Base-by-base conservation (phyloP, 2,329 filamentous ascomycete species). In the Sarocladium kiliense region DNA sequence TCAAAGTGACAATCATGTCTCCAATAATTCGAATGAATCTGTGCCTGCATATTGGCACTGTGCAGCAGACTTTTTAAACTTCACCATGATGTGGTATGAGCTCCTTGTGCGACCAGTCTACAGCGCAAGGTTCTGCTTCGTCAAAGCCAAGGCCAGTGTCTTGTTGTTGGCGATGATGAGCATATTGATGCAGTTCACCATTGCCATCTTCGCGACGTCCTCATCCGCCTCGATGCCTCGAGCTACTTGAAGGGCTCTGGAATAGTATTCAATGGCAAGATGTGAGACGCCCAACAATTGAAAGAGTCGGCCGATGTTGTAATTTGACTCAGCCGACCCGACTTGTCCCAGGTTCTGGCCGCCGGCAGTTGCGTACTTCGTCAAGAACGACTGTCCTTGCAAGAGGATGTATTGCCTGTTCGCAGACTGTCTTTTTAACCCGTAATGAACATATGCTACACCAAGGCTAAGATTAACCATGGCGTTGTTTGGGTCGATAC, bases 381-480 rank as follows among this genome's bases (percentile, higher is more conserved):
- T 82, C 56, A 97, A 72, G 64, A 96, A 97, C 0, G 86, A 77
- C 53, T 97, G 79, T 0, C 91, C 94, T 68, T 97, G 92, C 60
- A 90, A 78, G 41, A 97, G 84, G 39, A 91, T 82, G 65, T 89
- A 93, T 66, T 97, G 93, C 1, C 94, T 79, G 66, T 97, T 97
- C 49, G 93, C 90, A 0, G 88, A 86, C 68, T 96, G 90, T 2
- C 93, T 82, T 69, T 97, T 97, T 65, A 97, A 80, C 0, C 88
- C 87, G 67, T 94, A 88, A 68, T 97, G 90, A 37, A 97, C 82
- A 68, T 96, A 97, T 27, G 87, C 86, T 12, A 94, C 80, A 0
- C 87, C 91, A 23, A 97, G 86, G 62, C 84, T 88, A 11, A 99
- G 80, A 59, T 91, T 87, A 59, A 97, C 81, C 63, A 89, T 84